phyloP scores from a whole-genome alignment of 2,329 filamentous ascomycete species.

The Penicillium polonicum region DNA sequence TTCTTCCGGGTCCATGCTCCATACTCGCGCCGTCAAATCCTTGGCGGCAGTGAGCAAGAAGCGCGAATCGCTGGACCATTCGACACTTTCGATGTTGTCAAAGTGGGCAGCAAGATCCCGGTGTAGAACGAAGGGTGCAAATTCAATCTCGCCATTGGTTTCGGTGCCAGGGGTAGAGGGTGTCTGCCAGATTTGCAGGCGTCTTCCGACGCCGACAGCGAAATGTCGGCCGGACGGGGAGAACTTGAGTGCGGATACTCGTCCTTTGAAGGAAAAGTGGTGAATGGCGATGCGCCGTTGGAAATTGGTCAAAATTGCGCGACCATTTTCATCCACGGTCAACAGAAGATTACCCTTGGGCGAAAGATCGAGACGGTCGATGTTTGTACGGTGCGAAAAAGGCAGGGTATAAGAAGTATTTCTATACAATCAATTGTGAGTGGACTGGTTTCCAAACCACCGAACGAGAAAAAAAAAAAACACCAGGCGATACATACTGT shows the following conservation, averaged over 20 bases:
- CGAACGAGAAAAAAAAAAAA: background rate
- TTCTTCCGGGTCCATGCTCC: conserved; percentile 84
- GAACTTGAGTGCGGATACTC: conserved; percentile 80
- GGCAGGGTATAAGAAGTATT: conserved; percentile 56
- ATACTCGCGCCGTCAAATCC: conserved; percentile 89
- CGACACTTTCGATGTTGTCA: conserved; percentile 78
- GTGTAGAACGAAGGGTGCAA: conserved; percentile 89
- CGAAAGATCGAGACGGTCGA: conserved; percentile 80
- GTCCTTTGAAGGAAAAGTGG: conserved; percentile 89
- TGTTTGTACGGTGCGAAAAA: conserved; percentile 89
- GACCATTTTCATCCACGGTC: conserved; percentile 89
- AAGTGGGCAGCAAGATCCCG: conserved; percentile 85
- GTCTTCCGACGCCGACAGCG: conserved; percentile 80
- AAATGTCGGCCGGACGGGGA: conserved; percentile 90
- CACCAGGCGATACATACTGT: conserved; percentile 60
- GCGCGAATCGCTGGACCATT: conserved; percentile 94
- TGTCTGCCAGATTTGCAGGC: conserved; percentile 94
- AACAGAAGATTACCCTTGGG: conserved; percentile 89
- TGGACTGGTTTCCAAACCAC: conserved; percentile 1
- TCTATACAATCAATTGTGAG: conserved; percentile 20
- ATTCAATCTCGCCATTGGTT: conserved; percentile 79
- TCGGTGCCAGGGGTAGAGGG: conserved; percentile 83
- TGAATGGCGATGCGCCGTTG: conserved; percentile 82
- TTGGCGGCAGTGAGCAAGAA: conserved; percentile 93
- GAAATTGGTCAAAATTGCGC: conserved; percentile 89